A percentile compares a stretch with the other conserved stretches of the same genome.
Conservation (phyloP, 1,284 basidiomycete species). For the Microstroma glucosiphilum region DNA sequence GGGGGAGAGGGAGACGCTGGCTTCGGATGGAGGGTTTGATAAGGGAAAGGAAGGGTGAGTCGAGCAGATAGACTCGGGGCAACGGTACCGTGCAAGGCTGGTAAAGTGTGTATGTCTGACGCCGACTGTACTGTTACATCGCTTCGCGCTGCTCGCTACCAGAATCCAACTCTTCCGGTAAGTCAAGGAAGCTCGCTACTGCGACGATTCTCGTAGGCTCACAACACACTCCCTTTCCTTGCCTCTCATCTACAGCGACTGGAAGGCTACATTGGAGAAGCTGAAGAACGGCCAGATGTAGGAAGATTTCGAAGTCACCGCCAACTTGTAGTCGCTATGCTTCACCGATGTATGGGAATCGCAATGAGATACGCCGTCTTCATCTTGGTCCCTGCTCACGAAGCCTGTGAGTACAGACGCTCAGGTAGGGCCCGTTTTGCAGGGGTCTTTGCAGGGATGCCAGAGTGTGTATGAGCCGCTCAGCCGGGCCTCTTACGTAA, state of each 20-base stretch:
- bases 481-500: too few species aligned
- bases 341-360: too few species aligned
- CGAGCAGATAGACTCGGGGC: background rate
- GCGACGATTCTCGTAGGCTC: too few species aligned
- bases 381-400: too few species aligned
- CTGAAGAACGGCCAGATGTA: conserved; percentile 21
- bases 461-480: too few species aligned
- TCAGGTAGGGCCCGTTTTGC: too few species aligned
- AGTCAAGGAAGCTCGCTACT: too few species aligned
- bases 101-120: background rate
- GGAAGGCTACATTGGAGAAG: conserved; percentile 35
- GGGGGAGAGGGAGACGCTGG: conserved; percentile 34
- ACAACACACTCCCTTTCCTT: background rate
- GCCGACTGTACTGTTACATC: background rate
- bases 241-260: conserved; percentile 29
- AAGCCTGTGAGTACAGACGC: too few species aligned
- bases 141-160: background rate
- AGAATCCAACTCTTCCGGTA: background rate
- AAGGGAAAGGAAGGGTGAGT: conserved; percentile 41
- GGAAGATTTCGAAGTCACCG: background rate
- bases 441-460: too few species aligned
- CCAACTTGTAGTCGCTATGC: too few species aligned
- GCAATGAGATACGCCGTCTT: too few species aligned
- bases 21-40: conserved; percentile 27
- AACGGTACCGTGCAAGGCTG: background rate